These are phyloP conservation scores for Coprinellus micaceus DNA, from an alignment of 768 basidiomycete species.

Conservation along the genomic window DNA sequence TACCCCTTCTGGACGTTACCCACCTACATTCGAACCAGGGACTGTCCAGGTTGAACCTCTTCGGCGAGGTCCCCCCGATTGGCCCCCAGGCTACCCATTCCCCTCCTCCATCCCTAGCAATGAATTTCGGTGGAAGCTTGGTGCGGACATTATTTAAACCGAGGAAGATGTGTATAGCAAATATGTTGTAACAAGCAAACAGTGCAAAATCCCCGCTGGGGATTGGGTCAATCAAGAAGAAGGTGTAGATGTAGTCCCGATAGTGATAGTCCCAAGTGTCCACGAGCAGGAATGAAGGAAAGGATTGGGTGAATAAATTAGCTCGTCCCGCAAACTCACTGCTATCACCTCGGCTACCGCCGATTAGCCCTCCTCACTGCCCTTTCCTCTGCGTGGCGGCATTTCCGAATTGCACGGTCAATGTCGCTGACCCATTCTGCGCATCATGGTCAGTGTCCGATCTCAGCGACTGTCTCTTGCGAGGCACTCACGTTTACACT, in stretches of 20 bases:
- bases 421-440: conserved; percentile 37
- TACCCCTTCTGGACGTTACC: not conserved
- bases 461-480: not conserved
- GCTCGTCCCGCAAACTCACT: too few species aligned
- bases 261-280: not conserved
- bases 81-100: not conserved
- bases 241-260: not conserved
- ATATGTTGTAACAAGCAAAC: not conserved
- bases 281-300: too few species aligned
- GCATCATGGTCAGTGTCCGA: not conserved
- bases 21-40: not conserved
- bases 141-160: not conserved
- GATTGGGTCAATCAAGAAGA: not conserved
- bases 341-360: not conserved
- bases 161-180: not conserved
- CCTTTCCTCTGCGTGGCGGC: conserved; percentile 43
- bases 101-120: not conserved
- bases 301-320: too few species aligned
- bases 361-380: conserved; percentile 24
- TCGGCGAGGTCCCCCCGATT: not conserved
- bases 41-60: not conserved
- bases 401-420: conserved; percentile 37
- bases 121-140: not conserved
- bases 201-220: not conserved
- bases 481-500: conserved; percentile 44